A percentile compares a stretch with the other conserved stretches of the same genome.
Evolutionary conservation across 2,329 filamentous ascomycete genomes (phyloP).

Genomic region (Colletotrichum aenigma): DNA sequence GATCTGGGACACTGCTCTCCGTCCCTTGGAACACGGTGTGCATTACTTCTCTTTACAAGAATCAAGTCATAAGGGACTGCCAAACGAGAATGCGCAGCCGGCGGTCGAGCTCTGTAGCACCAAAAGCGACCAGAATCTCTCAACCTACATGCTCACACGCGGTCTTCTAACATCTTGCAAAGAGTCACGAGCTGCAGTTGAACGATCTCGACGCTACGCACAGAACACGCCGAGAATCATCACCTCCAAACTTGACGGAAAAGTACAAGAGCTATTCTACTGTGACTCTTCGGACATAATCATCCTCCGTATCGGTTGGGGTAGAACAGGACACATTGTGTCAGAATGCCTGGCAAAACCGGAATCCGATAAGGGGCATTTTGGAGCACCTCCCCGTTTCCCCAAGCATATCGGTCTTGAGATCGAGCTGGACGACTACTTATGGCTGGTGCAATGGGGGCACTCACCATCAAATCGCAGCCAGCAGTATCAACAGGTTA

Average conservation of each 20-base stretch:
- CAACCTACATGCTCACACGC: background rate
- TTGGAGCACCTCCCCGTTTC: background rate
- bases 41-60: background rate
- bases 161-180: background rate
- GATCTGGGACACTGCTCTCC: background rate
- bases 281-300: background rate
- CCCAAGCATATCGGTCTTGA: background rate
- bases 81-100: no score
- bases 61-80: background rate
- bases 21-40: background rate
- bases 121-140: background rate
- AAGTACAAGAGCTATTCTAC: background rate
- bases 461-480: background rate
- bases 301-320: background rate
- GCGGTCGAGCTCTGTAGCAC: background rate
- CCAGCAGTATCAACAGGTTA: background rate
- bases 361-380: background rate
- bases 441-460: background rate
- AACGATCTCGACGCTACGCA: background rate
- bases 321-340: background rate
- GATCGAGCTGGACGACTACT: background rate
- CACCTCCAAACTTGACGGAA: background rate
- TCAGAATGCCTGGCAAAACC: accelerated
- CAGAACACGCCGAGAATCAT: background rate
- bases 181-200: background rate